Evolutionary conservation across 495 filamentous ascomycete genomes (phyloP).

Genomic region (Daldinia caldariorum): DNA sequence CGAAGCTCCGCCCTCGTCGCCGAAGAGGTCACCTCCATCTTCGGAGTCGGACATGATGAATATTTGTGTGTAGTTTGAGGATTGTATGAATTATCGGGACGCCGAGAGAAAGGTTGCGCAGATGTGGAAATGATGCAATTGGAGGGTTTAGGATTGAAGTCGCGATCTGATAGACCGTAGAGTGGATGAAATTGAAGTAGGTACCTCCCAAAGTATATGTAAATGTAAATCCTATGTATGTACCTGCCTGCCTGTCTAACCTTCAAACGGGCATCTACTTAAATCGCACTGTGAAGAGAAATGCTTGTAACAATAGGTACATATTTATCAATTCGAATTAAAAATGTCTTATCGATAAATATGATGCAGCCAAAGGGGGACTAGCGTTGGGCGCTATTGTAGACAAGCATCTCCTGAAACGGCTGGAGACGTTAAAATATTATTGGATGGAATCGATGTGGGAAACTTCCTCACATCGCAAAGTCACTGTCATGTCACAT

Average conservation of each 20-base stretch:
- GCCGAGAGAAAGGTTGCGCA: background rate
- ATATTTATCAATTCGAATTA: background rate
- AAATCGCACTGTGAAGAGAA: too few species aligned
- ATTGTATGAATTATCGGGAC: background rate
- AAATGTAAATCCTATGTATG: background rate
- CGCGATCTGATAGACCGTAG: background rate
- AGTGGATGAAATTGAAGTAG: background rate
- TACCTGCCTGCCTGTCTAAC: background rate
- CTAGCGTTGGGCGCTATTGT: constrained; percentile 34
- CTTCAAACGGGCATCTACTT: background rate
- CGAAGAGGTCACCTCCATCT: constrained; percentile 73
- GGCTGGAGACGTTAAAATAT: constrained; percentile 30
- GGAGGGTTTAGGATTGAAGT: background rate
- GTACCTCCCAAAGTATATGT: too few species aligned
- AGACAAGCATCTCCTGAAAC: constrained; percentile 43
- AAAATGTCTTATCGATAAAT: constrained; percentile 11
- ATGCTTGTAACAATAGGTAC: too few species aligned
- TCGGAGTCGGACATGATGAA: constrained; percentile 62
- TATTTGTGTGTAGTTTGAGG: background rate
- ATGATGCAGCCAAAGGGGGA: constrained; percentile 8
- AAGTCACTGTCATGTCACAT: constrained; percentile 27
- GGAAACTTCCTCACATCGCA: constrained; percentile 37
- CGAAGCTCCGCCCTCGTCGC: constrained; percentile 54
- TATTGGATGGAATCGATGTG: constrained; percentile 32
- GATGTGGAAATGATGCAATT: constrained; percentile 2